Conservation (phyloP, 2,329 filamentous ascomycete species). For the Colletotrichum tanaceti region DNA sequence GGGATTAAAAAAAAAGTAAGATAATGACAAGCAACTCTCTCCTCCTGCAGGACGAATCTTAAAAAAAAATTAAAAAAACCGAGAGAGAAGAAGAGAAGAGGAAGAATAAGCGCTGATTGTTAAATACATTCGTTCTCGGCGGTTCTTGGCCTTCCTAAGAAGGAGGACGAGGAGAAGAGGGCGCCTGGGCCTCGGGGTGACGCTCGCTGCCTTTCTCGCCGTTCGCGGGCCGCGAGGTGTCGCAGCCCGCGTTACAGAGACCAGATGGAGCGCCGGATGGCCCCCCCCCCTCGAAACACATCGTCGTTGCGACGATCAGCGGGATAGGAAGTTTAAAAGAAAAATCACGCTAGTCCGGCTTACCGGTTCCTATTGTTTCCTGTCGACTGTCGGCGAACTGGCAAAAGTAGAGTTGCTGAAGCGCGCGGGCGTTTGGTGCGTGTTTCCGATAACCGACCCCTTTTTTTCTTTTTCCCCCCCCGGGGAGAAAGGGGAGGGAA, state of each 20-base stretch:
- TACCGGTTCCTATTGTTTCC: too few relatives aligned
- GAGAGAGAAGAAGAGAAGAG: background rate
- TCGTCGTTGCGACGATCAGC: background rate
- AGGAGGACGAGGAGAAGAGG: too few relatives aligned
- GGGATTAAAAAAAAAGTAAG: background rate
- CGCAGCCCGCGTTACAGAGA: conserved; percentile 21
- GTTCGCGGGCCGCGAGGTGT: background rate
- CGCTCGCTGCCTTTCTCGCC: background rate
- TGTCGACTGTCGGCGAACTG: too few relatives aligned
- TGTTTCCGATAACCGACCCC: background rate
- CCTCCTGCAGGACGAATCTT: background rate
- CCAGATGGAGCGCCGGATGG: too few relatives aligned
- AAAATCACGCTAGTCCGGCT: background rate
- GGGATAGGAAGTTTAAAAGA: too few relatives aligned
- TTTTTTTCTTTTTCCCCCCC: too few relatives aligned
- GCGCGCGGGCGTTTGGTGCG: background rate
- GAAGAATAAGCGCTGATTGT: conserved; percentile 1
- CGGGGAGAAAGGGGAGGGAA: background rate
- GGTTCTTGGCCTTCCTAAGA: background rate
- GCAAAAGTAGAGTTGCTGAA: background rate
- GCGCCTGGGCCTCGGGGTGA: conserved; percentile 9
- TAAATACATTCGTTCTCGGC: conserved; percentile 1
- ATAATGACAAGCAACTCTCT: background rate
- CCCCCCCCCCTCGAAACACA: background rate
- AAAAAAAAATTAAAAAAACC: too few relatives aligned